phyloP scores from a whole-genome alignment of 345 rosid species.

The Brassica incana region DNA sequence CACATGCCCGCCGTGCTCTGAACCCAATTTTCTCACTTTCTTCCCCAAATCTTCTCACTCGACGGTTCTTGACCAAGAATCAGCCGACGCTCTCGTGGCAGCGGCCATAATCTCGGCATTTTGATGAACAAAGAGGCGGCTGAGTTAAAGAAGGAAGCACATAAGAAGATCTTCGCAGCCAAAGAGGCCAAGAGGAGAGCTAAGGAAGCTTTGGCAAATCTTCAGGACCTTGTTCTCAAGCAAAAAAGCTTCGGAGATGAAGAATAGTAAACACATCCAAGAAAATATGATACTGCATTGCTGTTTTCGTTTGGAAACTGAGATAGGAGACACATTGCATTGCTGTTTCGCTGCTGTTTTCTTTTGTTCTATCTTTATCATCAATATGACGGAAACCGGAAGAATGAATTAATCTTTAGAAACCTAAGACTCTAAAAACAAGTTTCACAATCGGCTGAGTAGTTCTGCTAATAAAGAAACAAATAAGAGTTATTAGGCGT shows the following conservation, averaged over 20 bases:
- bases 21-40: conserved; percentile 51
- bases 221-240: conserved; percentile 37
- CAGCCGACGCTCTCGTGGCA: conserved; percentile 49
- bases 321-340: neutral
- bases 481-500: too few species aligned
- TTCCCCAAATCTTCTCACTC: conserved; percentile 28
- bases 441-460: too few species aligned
- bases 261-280: neutral
- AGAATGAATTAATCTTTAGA: too few species aligned
- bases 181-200: conserved; percentile 48
- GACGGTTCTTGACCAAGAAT: conserved; percentile 15
- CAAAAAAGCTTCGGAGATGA: neutral
- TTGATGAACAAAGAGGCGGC: conserved; percentile 44
- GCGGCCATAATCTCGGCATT: conserved; percentile 47
- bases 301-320: conserved; percentile 14
- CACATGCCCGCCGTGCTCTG: conserved; percentile 50
- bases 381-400: too few species aligned
- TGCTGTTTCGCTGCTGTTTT: neutral
- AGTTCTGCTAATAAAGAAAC: too few species aligned
- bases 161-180: conserved; percentile 46
- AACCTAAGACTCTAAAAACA: too few species aligned
- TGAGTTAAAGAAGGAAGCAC: conserved; percentile 41
- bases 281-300: conserved; percentile 6
- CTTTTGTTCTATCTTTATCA: neutral
- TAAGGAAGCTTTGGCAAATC: conserved; percentile 46